Evolutionary conservation across 805 yeast genomes (phyloP), one percentile per base, ranked within the genome.

Genomic region (Candida tallmaniae): DNA sequence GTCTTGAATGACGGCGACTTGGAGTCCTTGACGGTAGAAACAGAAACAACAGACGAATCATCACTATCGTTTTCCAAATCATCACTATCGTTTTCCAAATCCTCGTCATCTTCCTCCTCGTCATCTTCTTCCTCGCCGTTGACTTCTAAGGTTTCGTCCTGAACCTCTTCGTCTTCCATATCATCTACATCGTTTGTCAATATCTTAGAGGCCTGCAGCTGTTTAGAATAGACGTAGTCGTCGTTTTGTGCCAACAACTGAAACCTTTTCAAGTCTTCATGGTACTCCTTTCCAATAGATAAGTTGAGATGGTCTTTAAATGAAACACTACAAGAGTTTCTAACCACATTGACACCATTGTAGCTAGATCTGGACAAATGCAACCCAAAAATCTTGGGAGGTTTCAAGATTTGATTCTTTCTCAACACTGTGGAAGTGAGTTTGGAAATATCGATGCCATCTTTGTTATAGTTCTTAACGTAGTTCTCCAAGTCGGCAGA

Each of bases 351-450:
- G 27, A 75, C 75, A 6, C 83, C 86, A 31, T 76, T 70, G 51
- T 73, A 88, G 27, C 83, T 72, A 0, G 97, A 89, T 47, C 97
- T 68, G 7, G 96, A 86, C 27, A 93, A 59, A 54, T 90, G 97
- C n/a, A 90, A 60, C 0, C 84, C 74, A 32, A 93, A 65, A 5
- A 85, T 61, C 35, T 73, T 68, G 0, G 98, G 97, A 4, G 85
- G 74, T 35, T 71, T 69, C 9, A 76, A 66, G 26, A 87, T 69
- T 16, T 69, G 66, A 0, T 80, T 76, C 41, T 71, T 73, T 50
- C 85, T 83, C 21, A 77, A 73, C 4, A 90, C 86, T 0, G 80
- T 74, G 1, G 90, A 74, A 28, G 75, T 73, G 3, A 84, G 51
- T 7, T 57, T 48, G 16, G 66, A 58, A 2, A 78, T 56, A 24